Evolutionary conservation across 164 flowering plant species (phyloP), one percentile per base, ranked within the genome.

Genomic region (Paratinospora sagittata): DNA sequence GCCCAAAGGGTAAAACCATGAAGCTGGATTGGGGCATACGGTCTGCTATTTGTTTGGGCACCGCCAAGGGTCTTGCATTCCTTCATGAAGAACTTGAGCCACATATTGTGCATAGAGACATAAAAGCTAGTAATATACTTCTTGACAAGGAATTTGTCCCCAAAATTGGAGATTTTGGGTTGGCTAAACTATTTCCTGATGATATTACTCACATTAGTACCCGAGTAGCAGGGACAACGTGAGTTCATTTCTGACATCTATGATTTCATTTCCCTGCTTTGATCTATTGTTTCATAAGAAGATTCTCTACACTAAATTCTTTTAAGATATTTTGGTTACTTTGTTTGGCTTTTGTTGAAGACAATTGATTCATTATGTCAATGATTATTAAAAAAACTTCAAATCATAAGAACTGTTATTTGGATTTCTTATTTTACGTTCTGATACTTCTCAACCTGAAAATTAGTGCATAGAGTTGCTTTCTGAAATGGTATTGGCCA

Each of bases 171-270:
- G 98, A 93, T 76, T 93, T 93, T 80, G 98, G 97, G 69, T 78
- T 93, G 85, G 98, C 98, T 30, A 93, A 91, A 76, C 89, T 93
- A 24, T 93, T 93, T 70, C 98, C 98, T 7, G 96, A 93, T 71
- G 73, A 89, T 65, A 89, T 93, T 61, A 90, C 94, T 76, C 98
- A 93, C 78, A 91, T 93, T 21, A 93, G 89, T 80, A 93, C 98
- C 52, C 83, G 87, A 75, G 84, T 93, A 75, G 92, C 94, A n/a
- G 98, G 98, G 79, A 93, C 98, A 68, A 86, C 84, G 98, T 93
- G 84, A 49, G 96, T 78, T 39, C 4, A 41, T 26, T 61, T 61
- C 2, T 19, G 61, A 55, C 23, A 55, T 55, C 2, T 61, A 61
- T 61, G 64, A n/a, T 60, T 60, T 7, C 27, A 60, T 26, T 6